Evolutionary conservation across 176 grass and related monocot genomes (phyloP), one percentile per base, ranked within the genome.

Genomic region (Stipa capillata): DNA sequence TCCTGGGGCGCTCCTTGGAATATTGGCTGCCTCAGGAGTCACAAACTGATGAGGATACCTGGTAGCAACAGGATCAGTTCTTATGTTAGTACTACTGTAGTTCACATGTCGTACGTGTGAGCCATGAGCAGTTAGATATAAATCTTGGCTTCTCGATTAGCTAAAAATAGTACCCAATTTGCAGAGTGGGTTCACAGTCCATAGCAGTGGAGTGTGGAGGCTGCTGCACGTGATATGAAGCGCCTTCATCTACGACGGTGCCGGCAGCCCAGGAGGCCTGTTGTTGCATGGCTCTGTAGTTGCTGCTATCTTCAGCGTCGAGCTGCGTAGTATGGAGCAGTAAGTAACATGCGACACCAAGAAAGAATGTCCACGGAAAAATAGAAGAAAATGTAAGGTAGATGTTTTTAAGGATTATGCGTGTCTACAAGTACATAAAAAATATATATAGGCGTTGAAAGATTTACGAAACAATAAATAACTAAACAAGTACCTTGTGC

Each of bases 41-140:
- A 77, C 73, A 88, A 94, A 90, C 53, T 90, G 94, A 13, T 92
- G 85, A 36, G 76, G 81, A 76, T 91, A 97, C 91, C 94, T 97
- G 41, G 39, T 23, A 84, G 16, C 29, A 81, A 44, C 34, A 76
- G 10, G 25, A 49, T 79, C 11, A 68, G 27, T 21, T 78, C n/a
- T 40, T 49, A 1, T 56, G 37, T 74, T 59, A 75, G 51, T 28
- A 42, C 50, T 57, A 18, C 11, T 21, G n/a, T 24, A 51, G 16
- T 24, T 69, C 3, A 9, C 23, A 35, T 40, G 23, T 21, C 23
- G 18, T 18, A 4, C 49, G 25, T 65, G 39, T 28, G 31, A 55
- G 21, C 6, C 53, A 63, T 39, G 17, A 59, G 24, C 5, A 54
- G 54, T 17, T 35, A 18, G 13, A 61, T 41, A 0, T 53, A 4